Evolutionary conservation across 2,329 filamentous ascomycete genomes (phyloP).

Genomic region (Biscogniauxia sp.): DNA sequence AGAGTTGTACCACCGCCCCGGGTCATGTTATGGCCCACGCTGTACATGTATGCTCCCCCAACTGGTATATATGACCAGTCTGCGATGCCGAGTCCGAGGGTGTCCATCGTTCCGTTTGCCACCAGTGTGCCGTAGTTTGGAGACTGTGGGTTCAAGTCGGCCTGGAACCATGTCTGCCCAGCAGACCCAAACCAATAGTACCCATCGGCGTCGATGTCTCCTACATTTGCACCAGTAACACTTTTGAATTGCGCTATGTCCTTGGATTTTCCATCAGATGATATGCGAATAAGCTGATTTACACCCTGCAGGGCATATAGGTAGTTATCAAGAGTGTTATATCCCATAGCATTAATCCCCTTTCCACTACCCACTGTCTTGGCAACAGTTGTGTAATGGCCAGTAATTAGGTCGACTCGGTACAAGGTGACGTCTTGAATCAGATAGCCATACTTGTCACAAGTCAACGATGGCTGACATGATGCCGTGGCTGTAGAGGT

Average conservation of each 20-base stretch:
- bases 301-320: constrained; percentile 16
- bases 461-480: constrained; percentile 1
- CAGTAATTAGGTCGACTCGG: constrained; percentile 13
- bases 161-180: constrained; percentile 10
- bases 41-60: constrained; percentile 11
- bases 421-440: constrained; percentile 13
- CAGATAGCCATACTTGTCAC: constrained; percentile 14
- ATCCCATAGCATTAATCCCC: constrained; percentile 25
- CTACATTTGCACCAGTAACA: constrained; percentile 6
- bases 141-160: constrained; percentile 14
- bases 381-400: constrained; percentile 1
- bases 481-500: not conserved
- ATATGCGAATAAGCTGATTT: constrained; percentile 22
- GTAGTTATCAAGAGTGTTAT: constrained; percentile 24
- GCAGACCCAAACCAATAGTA: constrained; percentile 13
- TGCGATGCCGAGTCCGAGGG: constrained; percentile 7
- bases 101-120: constrained; percentile 9
- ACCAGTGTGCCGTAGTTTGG: constrained; percentile 11
- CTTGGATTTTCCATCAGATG: constrained; percentile 11
- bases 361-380: constrained; percentile 6
- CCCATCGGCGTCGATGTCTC: constrained; percentile 21
- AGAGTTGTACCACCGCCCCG: constrained; percentile 8
- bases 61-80: constrained; percentile 20
- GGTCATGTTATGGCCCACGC: constrained; percentile 1
- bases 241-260: constrained; percentile 9